These are phyloP conservation scores for Eucalyptus regnans DNA, from an alignment of 345 rosid genomes.

Conservation along the genomic window DNA sequence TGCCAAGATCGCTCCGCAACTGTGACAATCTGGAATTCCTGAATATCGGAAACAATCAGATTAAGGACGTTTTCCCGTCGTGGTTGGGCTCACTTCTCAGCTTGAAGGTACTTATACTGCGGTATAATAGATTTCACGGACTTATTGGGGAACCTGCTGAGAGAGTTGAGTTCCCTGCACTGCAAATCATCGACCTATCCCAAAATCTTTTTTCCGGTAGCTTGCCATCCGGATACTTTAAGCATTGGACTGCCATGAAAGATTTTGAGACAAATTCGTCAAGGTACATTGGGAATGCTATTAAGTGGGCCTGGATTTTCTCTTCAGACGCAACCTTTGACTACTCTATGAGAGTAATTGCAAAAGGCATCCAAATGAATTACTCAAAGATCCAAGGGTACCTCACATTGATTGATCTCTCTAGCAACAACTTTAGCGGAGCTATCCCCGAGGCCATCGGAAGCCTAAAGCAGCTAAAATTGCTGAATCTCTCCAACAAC, in stretches of 20 bases:
- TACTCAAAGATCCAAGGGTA: background rate
- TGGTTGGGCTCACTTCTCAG: background rate
- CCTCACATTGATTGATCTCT: background rate
- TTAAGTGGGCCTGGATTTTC: background rate
- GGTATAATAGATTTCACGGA: background rate
- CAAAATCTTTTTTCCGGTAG: background rate
- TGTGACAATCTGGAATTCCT: background rate
- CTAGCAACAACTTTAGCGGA: background rate
- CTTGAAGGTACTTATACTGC: background rate
- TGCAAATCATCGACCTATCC: background rate
- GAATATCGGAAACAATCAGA: background rate
- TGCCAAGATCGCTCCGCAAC: background rate
- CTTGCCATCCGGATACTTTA: background rate
- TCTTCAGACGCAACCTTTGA: background rate
- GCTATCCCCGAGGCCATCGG: background rate
- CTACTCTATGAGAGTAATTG: background rate
- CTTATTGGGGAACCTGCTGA: background rate
- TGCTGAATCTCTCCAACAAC: background rate
- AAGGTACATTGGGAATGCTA: background rate
- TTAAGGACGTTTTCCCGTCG: background rate
- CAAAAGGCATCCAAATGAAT: background rate
- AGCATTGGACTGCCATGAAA: background rate
- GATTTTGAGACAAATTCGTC: background rate
- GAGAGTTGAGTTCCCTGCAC: background rate
- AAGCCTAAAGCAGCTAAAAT: background rate